Evolutionary conservation across 371 early-diverging fungal species (phyloP), one percentile per base, ranked within the genome.

Genomic region (Mortierella sp.): DNA sequence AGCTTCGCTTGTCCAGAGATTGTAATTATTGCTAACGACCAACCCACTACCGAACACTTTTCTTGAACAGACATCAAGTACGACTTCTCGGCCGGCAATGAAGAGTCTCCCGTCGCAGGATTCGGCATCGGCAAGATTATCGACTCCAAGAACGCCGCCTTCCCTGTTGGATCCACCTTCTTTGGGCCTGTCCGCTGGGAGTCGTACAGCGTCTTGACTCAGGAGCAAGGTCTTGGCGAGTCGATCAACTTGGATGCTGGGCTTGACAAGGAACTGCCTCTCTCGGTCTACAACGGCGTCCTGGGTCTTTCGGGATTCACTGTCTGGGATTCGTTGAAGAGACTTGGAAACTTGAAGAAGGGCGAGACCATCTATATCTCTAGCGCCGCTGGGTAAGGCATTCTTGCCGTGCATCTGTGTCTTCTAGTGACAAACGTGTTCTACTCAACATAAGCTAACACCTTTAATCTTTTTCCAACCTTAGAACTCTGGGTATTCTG

Each of bases 331-430:
- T 77, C 81, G 28, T 26, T 81, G 14, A 54, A 89, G 44, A 73
- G 80, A 70, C 78, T 90, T 43, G 91, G 91, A 14, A 77, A 89
- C 14, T 91, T 94, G 74, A 93, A 93, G 88, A 82, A 78, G 4
- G 94, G 94, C n/a, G 94, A 95, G 76, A 94, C 95, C 11, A 85
- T 92, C 31, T 88, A 91, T 44, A 88, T 92, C 43, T 90, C 90
- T 14, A 87, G 90, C 55, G 91, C 92, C 0, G 82, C 92, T 31
- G 94, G 95, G 61, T 85, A 85, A 46, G 71, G n/a, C 28, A 57
- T 57, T 14, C 14, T 13, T 13, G 13, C 28, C 57, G 3, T 59
- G 59, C 16, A 59, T 26, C 13, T 31, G 5, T 16, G 13, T 16
- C 14, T 59, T 28, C 14, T 4, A 4, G 14, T 16, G 0, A 11